phyloP scores from a whole-genome alignment of 805 yeast species.

The Saccharomycopsis sp. region DNA sequence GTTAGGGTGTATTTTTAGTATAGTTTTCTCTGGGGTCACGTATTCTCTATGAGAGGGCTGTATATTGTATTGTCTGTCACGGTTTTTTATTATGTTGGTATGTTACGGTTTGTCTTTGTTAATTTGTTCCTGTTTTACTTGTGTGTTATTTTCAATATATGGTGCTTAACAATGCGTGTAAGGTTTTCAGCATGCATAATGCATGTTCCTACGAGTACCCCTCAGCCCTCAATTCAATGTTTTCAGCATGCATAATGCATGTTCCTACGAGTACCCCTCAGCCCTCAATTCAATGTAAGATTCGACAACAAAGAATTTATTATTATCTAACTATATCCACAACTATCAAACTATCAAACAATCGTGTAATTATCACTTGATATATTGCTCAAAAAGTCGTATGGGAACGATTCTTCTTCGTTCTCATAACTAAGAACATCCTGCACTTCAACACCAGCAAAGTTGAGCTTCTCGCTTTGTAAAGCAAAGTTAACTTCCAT shows the following conservation, averaged over 20 bases:
- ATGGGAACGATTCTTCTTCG: conserved; percentile 57
- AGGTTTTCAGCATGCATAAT: too few species aligned
- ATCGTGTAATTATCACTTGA: conserved; percentile 54
- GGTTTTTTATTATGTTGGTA: too few species aligned
- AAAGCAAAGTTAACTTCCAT: conserved; percentile 61
- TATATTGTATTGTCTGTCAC: not conserved
- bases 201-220: too few species aligned
- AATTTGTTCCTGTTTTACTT: not conserved
- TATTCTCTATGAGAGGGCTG: conserved; percentile 23
- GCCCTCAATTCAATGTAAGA: too few species aligned
- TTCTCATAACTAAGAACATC: conserved; percentile 46
- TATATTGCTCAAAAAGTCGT: conserved; percentile 54
- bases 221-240: too few species aligned
- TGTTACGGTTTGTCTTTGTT: not conserved
- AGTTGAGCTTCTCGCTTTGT: conserved; percentile 42
- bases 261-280: too few species aligned
- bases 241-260: too few species aligned
- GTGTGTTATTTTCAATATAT: too few species aligned
- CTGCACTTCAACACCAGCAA: conserved; percentile 60
- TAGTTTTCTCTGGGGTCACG: conserved; percentile 52
- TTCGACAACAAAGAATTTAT: too few species aligned
- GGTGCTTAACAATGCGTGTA: too few species aligned
- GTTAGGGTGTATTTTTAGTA: conserved; percentile 42
- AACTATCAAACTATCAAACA: too few species aligned
- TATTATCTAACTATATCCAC: too few species aligned